These are phyloP conservation scores for Paramecium tetraurelia DNA, from an alignment of 73 alveolate species.

Conservation along the genomic window DNA sequence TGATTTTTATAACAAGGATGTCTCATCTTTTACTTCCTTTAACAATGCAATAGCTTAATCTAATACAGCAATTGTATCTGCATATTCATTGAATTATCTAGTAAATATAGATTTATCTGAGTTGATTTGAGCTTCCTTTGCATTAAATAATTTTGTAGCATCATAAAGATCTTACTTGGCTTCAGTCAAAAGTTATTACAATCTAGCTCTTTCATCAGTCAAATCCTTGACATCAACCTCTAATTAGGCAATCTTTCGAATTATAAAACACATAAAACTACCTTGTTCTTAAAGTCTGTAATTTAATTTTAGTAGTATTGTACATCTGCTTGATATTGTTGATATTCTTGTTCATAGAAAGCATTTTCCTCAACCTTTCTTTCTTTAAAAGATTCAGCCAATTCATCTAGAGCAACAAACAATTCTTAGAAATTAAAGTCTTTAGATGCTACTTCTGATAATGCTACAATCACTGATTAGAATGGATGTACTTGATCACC, in stretches of 20 bases:
- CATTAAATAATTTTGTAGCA: conserved; percentile 12
- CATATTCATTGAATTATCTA: background rate
- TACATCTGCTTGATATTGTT: conserved; percentile 14
- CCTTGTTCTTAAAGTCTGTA: conserved; percentile 13
- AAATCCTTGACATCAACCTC: conserved; percentile 23
- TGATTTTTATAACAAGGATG: background rate
- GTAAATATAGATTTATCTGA: background rate
- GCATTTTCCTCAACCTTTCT: conserved; percentile 24
- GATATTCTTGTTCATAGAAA: conserved; percentile 18
- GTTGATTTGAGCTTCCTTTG: background rate
- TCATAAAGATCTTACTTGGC: conserved; percentile 25
- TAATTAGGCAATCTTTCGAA: conserved; percentile 4
- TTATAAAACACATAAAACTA: background rate
- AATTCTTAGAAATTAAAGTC: conserved; percentile 22
- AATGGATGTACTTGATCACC: conserved; percentile 2
- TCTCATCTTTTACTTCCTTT: conserved; percentile 31
- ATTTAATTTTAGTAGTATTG: conserved; percentile 6
- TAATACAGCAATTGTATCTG: background rate
- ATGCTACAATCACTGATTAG: background rate
- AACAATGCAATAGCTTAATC: conserved; percentile 28
- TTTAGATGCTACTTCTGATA: conserved; percentile 35
- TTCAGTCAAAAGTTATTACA: background rate
- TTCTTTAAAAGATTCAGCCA: conserved; percentile 24
- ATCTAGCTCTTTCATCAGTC: background rate
- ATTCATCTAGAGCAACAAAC: conserved; percentile 44